These are phyloP conservation scores for Cryoendolithus antarcticus DNA, from an alignment of 2,329 filamentous ascomycete genomes.

Conservation along the genomic window DNA sequence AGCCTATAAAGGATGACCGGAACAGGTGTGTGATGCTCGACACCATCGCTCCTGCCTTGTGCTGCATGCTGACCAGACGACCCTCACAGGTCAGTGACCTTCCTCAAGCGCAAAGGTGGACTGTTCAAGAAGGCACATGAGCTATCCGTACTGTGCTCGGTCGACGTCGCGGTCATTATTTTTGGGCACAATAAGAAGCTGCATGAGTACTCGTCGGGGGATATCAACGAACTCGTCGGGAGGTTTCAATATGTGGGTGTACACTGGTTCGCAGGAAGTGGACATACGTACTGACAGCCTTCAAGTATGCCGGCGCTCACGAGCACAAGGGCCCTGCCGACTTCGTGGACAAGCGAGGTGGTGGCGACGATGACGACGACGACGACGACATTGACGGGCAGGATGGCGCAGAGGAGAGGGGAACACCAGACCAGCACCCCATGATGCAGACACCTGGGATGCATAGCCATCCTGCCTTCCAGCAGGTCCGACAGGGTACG, in stretches of 20 bases:
- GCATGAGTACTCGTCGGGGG: conserved; percentile 89
- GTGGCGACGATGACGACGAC: conserved; percentile 61
- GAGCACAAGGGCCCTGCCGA: conserved; percentile 94
- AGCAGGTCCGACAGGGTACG: conserved; percentile 69
- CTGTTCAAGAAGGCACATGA: conserved; percentile 99
- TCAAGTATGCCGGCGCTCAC: conserved; percentile 77
- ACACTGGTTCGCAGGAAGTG: conserved; percentile 6
- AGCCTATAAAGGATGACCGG: conserved; percentile 64
- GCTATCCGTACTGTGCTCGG: conserved; percentile 91
- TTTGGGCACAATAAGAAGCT: conserved; percentile 99
- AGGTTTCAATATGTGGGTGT: conserved; percentile 79
- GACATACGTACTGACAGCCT: conserved; percentile 14
- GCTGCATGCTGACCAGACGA: conserved; percentile 1
- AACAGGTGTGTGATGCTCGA: conserved; percentile 6
- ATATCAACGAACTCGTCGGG: conserved; percentile 81
- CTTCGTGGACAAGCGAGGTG: conserved; percentile 65
- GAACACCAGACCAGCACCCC: conserved; percentile 50
- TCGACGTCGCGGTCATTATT: conserved; percentile 97
- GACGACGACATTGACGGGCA: conserved; percentile 55
- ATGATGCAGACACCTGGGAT: conserved; percentile 28
- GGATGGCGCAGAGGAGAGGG: conserved; percentile 42
- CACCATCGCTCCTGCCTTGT: not conserved
- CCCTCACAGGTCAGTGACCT: conserved; percentile 43
- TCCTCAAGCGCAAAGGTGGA: conserved; percentile 95
- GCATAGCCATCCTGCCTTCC: conserved; percentile 49